phyloP scores from a whole-genome alignment of 345 rosid genomes.

The Cardiospermum halicacabum region DNA sequence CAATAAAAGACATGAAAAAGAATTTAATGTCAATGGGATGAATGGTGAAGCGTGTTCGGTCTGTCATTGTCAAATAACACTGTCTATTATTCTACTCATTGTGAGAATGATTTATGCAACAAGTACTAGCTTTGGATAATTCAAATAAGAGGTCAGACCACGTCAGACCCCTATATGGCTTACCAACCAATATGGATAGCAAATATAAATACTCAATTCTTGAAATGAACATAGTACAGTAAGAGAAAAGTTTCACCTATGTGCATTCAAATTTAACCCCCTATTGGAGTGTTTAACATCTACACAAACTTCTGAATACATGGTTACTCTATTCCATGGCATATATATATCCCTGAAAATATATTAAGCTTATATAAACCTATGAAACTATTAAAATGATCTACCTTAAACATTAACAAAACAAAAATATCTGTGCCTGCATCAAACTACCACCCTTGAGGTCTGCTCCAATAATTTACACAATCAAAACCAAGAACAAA shows the following conservation, averaged over 20 bases:
- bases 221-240: background rate
- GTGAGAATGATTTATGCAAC: background rate
- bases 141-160: conserved; percentile 1
- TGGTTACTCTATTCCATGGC: background rate
- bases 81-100: background rate
- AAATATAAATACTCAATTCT: background rate
- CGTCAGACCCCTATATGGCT: background rate
- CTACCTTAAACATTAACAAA: background rate
- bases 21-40: background rate
- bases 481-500: background rate
- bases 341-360: background rate
- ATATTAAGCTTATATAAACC: background rate
- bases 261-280: background rate
- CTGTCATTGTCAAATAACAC: background rate
- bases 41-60: background rate
- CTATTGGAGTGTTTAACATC: background rate
- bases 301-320: background rate
- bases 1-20: conserved; percentile 3
- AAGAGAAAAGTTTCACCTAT: too few relatives aligned
- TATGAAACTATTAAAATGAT: background rate
- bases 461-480: background rate
- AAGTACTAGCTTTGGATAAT: background rate
- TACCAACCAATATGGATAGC: background rate
- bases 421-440: background rate
- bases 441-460: background rate